Evolutionary conservation across 495 filamentous ascomycete species (phyloP).

Genomic region (Bacidia gigantensis): DNA sequence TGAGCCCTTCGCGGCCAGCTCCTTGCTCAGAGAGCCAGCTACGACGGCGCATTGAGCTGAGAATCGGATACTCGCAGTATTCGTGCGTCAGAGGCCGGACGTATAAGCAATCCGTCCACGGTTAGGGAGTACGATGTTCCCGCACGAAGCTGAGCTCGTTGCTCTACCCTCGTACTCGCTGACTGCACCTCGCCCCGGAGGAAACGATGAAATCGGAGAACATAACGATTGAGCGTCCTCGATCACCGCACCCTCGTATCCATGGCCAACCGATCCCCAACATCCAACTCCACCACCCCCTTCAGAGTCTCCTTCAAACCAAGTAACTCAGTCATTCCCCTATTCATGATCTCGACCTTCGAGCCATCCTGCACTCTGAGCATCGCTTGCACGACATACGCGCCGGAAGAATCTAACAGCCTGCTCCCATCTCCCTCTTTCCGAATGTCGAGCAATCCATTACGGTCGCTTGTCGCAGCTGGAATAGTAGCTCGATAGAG

Average conservation of each 20-base stretch:
- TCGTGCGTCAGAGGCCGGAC: too few relatives aligned
- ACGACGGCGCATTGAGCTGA: too few relatives aligned
- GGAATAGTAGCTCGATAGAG: constrained; percentile 30
- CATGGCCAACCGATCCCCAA: constrained; percentile 48
- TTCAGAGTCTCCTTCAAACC: constrained; percentile 47
- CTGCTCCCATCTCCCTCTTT: constrained; percentile 20
- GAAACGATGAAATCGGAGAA: too few relatives aligned
- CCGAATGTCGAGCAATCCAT: constrained; percentile 25
- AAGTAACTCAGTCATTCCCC: constrained; percentile 44
- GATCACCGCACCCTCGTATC: constrained; percentile 45
- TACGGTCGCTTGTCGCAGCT: constrained; percentile 20
- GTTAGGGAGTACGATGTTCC: too few relatives aligned
- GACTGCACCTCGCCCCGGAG: too few relatives aligned
- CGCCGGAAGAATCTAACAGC: constrained; percentile 32
- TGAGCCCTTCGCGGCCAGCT: too few relatives aligned
- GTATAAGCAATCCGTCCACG: too few relatives aligned
- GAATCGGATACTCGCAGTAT: too few relatives aligned
- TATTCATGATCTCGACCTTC: constrained; percentile 40
- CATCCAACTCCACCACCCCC: constrained; percentile 48
- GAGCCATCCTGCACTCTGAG: constrained; percentile 36
- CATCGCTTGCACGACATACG: constrained; percentile 38
- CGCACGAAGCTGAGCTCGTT: too few relatives aligned
- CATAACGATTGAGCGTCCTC: not conserved
- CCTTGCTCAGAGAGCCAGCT: too few relatives aligned
- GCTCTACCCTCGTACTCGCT: too few relatives aligned